These are phyloP conservation scores for Agaricus sinodeliciosus DNA, from an alignment of 768 basidiomycete genomes.

Conservation along the genomic window DNA sequence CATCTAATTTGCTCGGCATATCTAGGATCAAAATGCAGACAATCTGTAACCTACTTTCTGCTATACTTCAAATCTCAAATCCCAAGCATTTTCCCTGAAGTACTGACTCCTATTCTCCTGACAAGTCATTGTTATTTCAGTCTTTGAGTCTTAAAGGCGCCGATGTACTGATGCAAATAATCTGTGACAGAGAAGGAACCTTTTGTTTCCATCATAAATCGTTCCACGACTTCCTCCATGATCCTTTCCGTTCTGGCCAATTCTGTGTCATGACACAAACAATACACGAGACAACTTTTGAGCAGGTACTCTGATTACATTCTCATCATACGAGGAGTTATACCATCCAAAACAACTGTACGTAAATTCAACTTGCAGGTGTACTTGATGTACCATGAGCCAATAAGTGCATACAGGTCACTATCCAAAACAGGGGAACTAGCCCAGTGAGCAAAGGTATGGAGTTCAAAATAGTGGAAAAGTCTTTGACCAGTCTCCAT, in stretches of 20 bases:
- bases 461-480: too few species aligned
- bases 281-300: background rate
- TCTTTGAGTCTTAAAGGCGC: background rate
- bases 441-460: too few species aligned
- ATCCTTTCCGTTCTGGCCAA: background rate
- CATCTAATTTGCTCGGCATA: background rate
- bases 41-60: background rate
- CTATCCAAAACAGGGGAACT: too few species aligned
- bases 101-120: background rate
- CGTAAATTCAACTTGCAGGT: background rate
- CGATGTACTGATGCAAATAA: background rate
- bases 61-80: background rate
- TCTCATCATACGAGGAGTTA: background rate
- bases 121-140: background rate
- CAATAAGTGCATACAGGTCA: background rate
- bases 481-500: too few species aligned
- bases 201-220: constrained; percentile 1
- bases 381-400: background rate
- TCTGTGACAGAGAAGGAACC: background rate
- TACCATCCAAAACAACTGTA: background rate
- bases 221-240: constrained; percentile 3
- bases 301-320: background rate
- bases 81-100: too few species aligned
- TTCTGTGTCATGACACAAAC: background rate
- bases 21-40: background rate